A percentile compares a stretch with the other conserved stretches of the same genome.
These are phyloP conservation scores for Alopecurus myosuroides DNA, from an alignment of 176 grass and related monocot genomes.

Conservation along the genomic window DNA sequence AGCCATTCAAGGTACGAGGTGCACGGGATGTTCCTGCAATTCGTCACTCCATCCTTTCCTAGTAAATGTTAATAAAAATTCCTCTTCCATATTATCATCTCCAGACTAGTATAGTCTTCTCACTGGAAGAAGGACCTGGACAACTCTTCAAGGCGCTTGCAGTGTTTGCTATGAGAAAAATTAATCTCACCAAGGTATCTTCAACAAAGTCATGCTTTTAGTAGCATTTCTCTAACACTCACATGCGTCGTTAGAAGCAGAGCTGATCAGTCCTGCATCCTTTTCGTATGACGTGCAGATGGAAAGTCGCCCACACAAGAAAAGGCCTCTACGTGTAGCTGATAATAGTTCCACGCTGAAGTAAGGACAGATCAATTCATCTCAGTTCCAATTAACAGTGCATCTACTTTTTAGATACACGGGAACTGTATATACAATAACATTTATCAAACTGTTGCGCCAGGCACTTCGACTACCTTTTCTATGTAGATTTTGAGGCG, in stretches of 20 bases:
- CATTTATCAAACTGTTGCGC: not conserved
- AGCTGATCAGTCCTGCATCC: not conserved
- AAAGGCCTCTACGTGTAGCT: constrained; percentile 60
- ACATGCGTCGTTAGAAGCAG: not conserved
- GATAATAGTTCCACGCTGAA: constrained; percentile 65
- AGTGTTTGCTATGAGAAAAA: constrained; percentile 73
- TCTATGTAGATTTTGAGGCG: constrained; percentile 89
- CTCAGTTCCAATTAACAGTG: not conserved
- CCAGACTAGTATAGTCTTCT: constrained; percentile 91
- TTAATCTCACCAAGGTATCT: constrained; percentile 84
- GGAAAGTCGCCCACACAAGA: constrained; percentile 76
- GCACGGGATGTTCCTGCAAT: not conserved
- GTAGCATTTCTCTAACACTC: not conserved
- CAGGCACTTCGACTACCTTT: constrained; percentile 92
- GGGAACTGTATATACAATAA: not conserved
- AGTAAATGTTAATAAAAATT: not conserved
- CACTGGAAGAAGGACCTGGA: constrained; percentile 88
- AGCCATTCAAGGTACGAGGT: constrained; percentile 75
- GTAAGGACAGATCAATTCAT: constrained; percentile 21
- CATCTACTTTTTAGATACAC: not conserved
- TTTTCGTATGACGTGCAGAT: constrained; percentile 44
- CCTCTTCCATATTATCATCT: not conserved
- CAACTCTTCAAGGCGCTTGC: constrained; percentile 82
- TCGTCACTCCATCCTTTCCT: not conserved
- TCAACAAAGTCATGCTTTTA: constrained; percentile 10